Evolutionary conservation across 2,329 filamentous ascomycete species (phyloP), one percentile per base, ranked within the genome.

Genomic region (Atkinsonella hypoxylon): DNA sequence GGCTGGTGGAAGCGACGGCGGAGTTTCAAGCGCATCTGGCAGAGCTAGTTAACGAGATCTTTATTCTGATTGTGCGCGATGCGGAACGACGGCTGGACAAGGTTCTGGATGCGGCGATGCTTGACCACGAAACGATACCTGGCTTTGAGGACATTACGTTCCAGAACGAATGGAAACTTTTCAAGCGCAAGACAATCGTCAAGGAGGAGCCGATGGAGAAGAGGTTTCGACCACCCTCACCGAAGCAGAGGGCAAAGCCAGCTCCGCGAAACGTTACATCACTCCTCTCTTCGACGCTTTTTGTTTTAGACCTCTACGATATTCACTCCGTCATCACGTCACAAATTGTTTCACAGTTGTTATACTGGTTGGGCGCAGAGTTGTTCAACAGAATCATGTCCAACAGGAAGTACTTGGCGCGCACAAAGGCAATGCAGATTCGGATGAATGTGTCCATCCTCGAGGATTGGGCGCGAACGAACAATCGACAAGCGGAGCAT

Each of bases 371-470:
- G 15, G 87, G 90, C 7, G 88, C 91, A 0, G 93, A 98, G 68
- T 79, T 97, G 9, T 98, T 98, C 72, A 98, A 98, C 67, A 85
- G 91, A 52, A 87, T 98, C 66, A 95, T 98, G 87, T 91, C 87
- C 31, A 96, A 94, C 62, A 82, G 89, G 56, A 90, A 91, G 64
- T 98, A 96, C 62, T 76, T 98, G 10, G 91, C 93, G 6, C 80
- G 93, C 49, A 98, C 93, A 17, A 98, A 98, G 67, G 93, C 93
- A 3, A 98, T 98, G 93, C 93, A 98, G 66, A 97, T 98, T 59
- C 87, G 93, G 57, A 97, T 98, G 90, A 98, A 98, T 64, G 82
- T 98, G 7, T 97, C 93, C 0, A 85, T 83, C 8, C 73, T 98
- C 18, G 93, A 98, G 66, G 93, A 98, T 62, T 98, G 93, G 93